Base-by-base conservation (phyloP, 2,329 filamentous ascomycete genomes). In the Colletotrichum limetticola region DNA sequence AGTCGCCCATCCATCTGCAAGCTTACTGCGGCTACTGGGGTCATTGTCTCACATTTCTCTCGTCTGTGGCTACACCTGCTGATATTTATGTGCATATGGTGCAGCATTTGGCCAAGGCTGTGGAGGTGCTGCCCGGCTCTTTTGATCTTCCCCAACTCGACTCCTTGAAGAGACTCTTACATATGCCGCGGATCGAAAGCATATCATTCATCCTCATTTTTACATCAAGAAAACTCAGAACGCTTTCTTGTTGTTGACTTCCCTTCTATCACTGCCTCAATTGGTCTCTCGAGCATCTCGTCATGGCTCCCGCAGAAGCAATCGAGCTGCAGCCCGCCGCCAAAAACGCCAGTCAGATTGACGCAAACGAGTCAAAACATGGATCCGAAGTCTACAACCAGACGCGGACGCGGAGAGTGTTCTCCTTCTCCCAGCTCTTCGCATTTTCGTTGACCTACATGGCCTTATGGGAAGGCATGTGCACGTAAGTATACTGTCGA, bases 401-500 rank as follows among this genome's bases (percentile, higher is more conserved):
- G 35, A 66, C 64, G 11, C 46, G 64, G 3, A 66, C 64, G 11
- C 30, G 55, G 22, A 66, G 53, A 14, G 24, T 66, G 24, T 66
- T 66, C 26, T 66, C 64, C 19, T 66, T 66, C 55, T 66, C 64
- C 16, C 64, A 66, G 35, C 53, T 66, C 14, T 66, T 66, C 5
- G 64, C 64, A 2, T 66, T 66, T 26, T 66, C 64, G 19, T 28
- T 66, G 35, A 66, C 64, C 1, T 66, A 66, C 26, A 66, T 66
- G 64, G 53, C 64, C 35, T 37, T 66, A 1, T 66, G 64, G 64
- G 64, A 66, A 26, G 64, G 55, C 52, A 66, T 66, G 64, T 66
- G 64, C 53, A 66, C 64, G 64, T 66, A 66, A 57, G 64, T 32
- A n/a, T 35, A 30, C 22, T 49, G 4, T 11, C 24, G 12, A n/a